Percentiles rank a stretch among this genome's conserved stretches.
Conservation (phyloP, 345 rosid species). For the Citrus reticulata region DNA sequence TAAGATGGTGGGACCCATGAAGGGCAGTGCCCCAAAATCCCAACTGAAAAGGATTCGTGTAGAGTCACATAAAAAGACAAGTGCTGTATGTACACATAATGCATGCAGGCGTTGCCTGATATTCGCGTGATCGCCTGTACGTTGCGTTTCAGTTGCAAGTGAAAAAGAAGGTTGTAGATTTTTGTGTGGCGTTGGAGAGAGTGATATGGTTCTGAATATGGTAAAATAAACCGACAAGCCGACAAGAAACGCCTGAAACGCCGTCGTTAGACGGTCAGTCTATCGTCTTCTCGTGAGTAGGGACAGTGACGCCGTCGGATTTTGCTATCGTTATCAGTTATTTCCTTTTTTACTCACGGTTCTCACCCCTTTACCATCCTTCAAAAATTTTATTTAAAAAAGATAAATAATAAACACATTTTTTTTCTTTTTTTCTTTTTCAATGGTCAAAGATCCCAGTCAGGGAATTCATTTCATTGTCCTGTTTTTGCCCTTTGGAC, state of each 20-base stretch:
- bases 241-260: constrained; percentile 34
- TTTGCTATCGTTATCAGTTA: not conserved
- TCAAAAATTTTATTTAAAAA: no score
- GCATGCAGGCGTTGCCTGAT: not conserved
- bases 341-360: not conserved
- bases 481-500: no score
- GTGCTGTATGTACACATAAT: not conserved
- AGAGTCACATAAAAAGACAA: not conserved
- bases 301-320: constrained; percentile 27
- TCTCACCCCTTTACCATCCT: not conserved
- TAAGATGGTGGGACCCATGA: not conserved
- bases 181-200: no score
- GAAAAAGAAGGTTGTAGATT: not conserved
- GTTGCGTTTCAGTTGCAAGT: not conserved
- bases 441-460: no score
- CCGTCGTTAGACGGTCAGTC: constrained; percentile 33
- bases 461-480: no score
- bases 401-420: no score
- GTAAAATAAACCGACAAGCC: constrained; percentile 21
- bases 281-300: constrained; percentile 1
- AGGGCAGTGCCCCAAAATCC: constrained; percentile 7
- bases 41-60: constrained; percentile 26
- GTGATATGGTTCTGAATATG: not conserved
- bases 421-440: no score
- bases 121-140: constrained; percentile 8